A percentile compares a stretch with the other conserved stretches of the same genome.
Conservation (phyloP, 805 yeast species). For the Metschnikowia cerradonensis region DNA sequence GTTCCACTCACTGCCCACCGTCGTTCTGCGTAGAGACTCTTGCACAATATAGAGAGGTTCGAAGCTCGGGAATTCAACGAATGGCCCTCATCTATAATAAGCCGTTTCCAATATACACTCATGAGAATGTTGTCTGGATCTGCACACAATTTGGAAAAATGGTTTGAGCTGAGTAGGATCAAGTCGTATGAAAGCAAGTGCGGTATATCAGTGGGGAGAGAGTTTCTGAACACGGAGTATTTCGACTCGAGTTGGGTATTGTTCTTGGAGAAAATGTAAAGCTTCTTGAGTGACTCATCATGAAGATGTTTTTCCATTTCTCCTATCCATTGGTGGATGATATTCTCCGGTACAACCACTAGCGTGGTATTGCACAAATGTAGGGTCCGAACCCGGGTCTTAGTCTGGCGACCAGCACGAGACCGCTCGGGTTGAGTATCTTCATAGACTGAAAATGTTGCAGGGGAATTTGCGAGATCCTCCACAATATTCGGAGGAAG, state of each 20-base stretch:
- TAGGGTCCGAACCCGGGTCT: constrained; percentile 22
- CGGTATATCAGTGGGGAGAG: constrained; percentile 22
- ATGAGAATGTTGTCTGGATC: constrained; percentile 30
- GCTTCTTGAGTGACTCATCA: constrained; percentile 29
- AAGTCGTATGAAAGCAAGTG: constrained; percentile 47
- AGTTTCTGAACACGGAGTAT: constrained; percentile 17
- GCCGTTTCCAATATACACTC: constrained; percentile 58
- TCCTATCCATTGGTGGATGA: constrained; percentile 60
- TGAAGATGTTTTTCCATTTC: constrained; percentile 57
- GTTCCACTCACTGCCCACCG: constrained; percentile 77
- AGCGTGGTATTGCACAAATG: constrained; percentile 51
- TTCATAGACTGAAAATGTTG: constrained; percentile 37
- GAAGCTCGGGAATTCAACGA: constrained; percentile 52
- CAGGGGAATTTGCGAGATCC: constrained; percentile 38
- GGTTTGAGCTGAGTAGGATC: constrained; percentile 46
- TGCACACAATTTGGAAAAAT: constrained; percentile 34
- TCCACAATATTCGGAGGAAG: constrained; percentile 43
- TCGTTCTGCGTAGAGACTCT: constrained; percentile 50
- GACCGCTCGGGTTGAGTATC: constrained; percentile 3
- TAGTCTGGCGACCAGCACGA: constrained; percentile 15
- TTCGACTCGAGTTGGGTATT: neutral
- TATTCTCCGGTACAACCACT: constrained; percentile 61
- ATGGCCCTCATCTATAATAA: constrained; percentile 76
- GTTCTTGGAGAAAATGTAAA: constrained; percentile 29
- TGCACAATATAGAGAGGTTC: constrained; percentile 47